These are phyloP conservation scores for Ogataea nonfermentans DNA, from an alignment of 805 yeast species.

Conservation along the genomic window DNA sequence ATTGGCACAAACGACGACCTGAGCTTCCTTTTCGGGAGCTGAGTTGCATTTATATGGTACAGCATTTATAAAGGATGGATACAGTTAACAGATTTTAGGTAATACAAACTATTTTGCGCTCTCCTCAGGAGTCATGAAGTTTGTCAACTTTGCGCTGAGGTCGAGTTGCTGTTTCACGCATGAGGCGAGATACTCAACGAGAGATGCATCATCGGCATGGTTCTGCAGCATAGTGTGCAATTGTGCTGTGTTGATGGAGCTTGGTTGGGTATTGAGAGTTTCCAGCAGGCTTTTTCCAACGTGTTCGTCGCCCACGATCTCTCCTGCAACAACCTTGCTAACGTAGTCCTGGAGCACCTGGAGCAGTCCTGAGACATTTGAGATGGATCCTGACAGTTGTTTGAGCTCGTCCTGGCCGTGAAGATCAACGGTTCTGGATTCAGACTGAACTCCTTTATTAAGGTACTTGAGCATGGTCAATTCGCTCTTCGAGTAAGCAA, in stretches of 20 bases:
- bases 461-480: constrained; percentile 51
- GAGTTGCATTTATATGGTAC: constrained; percentile 6
- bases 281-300: constrained; percentile 67
- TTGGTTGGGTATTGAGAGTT: constrained; percentile 51
- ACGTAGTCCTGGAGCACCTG: constrained; percentile 51
- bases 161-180: constrained; percentile 84
- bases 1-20: constrained; percentile 43
- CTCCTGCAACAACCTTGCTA: constrained; percentile 40
- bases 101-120: constrained; percentile 25
- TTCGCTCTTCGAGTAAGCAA: constrained; percentile 58
- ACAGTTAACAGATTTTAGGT: constrained; percentile 1
- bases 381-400: constrained; percentile 45
- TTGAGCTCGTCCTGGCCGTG: constrained; percentile 43
- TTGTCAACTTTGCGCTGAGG: constrained; percentile 70
- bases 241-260: constrained; percentile 48
- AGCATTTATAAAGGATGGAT: constrained; percentile 14
- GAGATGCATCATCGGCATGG: constrained; percentile 75
- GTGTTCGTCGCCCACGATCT: constrained; percentile 49
- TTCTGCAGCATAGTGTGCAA: constrained; percentile 61
- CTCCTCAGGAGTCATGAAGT: constrained; percentile 40
- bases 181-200: constrained; percentile 79
- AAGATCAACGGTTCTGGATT: constrained; percentile 31
- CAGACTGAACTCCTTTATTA: constrained; percentile 38
- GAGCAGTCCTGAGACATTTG: constrained; percentile 45
- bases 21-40: constrained; percentile 35